These are phyloP conservation scores for Rhizophora mangle DNA, from an alignment of 345 rosid species.

Conservation along the genomic window DNA sequence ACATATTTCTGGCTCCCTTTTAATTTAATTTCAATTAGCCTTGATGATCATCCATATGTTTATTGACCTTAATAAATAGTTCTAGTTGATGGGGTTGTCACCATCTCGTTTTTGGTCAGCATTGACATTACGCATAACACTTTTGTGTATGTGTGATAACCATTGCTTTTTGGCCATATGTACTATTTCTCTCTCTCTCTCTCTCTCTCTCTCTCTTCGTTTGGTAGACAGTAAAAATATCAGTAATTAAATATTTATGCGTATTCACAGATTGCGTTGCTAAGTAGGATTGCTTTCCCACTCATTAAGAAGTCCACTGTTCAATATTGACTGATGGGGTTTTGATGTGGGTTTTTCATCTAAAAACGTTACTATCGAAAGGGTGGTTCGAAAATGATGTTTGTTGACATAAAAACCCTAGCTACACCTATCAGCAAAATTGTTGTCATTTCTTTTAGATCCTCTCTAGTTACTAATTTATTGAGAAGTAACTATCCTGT, in stretches of 20 bases:
- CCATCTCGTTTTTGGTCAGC: slow-evolving; percentile 30
- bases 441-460: neutral
- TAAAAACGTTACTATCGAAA: slow-evolving; percentile 38
- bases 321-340: slow-evolving; percentile 24
- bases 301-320: no score
- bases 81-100: slow-evolving; percentile 10
- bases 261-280: neutral
- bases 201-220: neutral
- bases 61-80: slow-evolving; percentile 4
- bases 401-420: slow-evolving; percentile 45
- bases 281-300: neutral
- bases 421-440: slow-evolving; percentile 21
- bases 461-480: neutral
- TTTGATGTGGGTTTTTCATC: slow-evolving; percentile 40
- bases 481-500: neutral
- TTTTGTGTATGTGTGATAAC: neutral
- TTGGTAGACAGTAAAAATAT: no score
- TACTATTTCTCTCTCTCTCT: no score
- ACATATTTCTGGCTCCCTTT: neutral
- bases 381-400: slow-evolving; percentile 47
- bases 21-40: neutral
- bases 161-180: slow-evolving; percentile 2
- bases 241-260: neutral
- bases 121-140: neutral
- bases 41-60: neutral